These are phyloP conservation scores for Arabidopsis lyrata DNA, from an alignment of 441 rosid genomes.

Conservation along the genomic window DNA sequence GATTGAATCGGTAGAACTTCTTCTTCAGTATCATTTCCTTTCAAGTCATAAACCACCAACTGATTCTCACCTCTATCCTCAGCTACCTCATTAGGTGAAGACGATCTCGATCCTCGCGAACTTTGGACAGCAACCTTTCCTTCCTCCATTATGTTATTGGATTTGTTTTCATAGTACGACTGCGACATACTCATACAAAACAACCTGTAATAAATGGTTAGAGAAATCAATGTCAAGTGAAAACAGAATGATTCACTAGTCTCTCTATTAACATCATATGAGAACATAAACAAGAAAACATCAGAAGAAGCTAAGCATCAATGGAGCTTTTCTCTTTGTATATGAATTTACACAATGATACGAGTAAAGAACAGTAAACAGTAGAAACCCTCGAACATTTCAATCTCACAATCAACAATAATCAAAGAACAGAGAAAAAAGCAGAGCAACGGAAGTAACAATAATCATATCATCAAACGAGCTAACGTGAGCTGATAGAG, in stretches of 20 bases:
- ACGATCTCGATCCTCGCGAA: background rate
- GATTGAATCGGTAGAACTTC: constrained; percentile 37
- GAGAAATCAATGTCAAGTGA: too few relatives aligned
- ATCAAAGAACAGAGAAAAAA: background rate
- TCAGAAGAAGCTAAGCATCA: background rate
- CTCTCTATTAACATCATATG: too few relatives aligned
- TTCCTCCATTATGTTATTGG: constrained; percentile 1
- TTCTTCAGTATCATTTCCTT: constrained; percentile 49
- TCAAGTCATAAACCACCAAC: constrained; percentile 70
- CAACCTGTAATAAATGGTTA: constrained; percentile 21
- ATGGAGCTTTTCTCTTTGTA: too few relatives aligned
- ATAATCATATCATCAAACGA: constrained; percentile 10
- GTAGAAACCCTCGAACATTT: constrained; percentile 28
- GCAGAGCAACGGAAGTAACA: background rate
- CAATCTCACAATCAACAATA: background rate
- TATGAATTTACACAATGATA: background rate
- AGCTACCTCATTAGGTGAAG: background rate
- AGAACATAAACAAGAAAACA: background rate
- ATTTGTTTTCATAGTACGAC: background rate
- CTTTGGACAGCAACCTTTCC: background rate
- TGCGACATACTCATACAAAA: constrained; percentile 25
- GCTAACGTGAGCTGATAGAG: constrained; percentile 1
- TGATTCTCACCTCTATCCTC: constrained; percentile 48
- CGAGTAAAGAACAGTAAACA: background rate
- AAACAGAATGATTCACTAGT: too few relatives aligned